phyloP scores from a whole-genome alignment of 495 filamentous ascomycete species.

The Glonium stellatum region DNA sequence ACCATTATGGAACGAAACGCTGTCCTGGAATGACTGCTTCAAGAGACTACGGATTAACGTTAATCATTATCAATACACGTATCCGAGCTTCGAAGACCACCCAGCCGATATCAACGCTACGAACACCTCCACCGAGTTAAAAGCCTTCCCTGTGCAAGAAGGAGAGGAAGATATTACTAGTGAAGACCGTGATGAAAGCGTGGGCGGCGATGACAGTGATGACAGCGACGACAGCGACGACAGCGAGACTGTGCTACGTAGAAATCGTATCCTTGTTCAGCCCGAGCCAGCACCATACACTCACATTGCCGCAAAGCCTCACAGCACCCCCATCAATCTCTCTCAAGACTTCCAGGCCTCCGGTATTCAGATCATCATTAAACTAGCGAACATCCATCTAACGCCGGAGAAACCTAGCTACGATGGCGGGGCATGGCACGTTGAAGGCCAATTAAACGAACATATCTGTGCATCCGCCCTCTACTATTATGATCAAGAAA shows the following conservation, averaged over 20 bases:
- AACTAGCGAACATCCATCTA: constrained; percentile 55
- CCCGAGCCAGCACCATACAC: constrained; percentile 32
- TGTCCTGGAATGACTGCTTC: not conserved
- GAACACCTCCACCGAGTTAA: not conserved
- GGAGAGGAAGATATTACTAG: constrained; percentile 11
- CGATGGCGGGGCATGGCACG: constrained; percentile 42
- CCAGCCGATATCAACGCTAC: not conserved
- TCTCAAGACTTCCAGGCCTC: constrained; percentile 25
- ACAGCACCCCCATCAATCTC: constrained; percentile 24
- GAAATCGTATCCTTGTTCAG: constrained; percentile 23
- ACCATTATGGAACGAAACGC: constrained; percentile 47
- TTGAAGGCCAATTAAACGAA: constrained; percentile 34
- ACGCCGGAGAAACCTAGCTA: constrained; percentile 50
- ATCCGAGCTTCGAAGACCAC: not conserved
- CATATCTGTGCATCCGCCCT: constrained; percentile 33
- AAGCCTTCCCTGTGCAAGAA: not conserved
- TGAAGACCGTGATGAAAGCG: constrained; percentile 13
- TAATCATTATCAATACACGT: not conserved
- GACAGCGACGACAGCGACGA: constrained; percentile 2
- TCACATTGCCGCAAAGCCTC: constrained; percentile 20
- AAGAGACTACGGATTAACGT: constrained; percentile 7
- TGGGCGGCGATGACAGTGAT: constrained; percentile 22
- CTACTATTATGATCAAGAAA: constrained; percentile 48
- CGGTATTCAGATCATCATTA: constrained; percentile 56
- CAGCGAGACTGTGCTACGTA: constrained; percentile 8